phyloP scores from a whole-genome alignment of 768 basidiomycete species.

The Boletus insuetus region DNA sequence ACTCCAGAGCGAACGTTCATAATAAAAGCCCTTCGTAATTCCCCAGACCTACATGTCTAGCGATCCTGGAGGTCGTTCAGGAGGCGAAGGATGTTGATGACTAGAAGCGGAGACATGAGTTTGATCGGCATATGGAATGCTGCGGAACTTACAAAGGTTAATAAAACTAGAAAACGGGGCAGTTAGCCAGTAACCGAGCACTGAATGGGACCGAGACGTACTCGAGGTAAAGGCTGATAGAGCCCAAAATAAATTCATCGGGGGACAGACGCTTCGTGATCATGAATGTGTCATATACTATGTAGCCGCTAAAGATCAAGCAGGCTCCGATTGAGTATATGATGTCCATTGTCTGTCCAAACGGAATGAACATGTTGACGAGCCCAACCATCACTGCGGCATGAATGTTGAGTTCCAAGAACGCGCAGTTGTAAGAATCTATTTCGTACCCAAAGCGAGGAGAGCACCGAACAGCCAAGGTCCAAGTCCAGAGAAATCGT shows the following conservation, averaged over 20 bases:
- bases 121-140: neutral
- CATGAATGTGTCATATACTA: slow-evolving; percentile 87
- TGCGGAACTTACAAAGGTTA: slow-evolving; percentile 71
- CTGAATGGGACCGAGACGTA: slow-evolving; percentile 37
- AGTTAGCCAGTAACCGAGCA: slow-evolving; percentile 13
- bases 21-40: neutral
- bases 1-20: neutral
- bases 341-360: slow-evolving; percentile 76
- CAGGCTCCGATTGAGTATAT: slow-evolving; percentile 75
- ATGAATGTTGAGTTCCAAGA: neutral
- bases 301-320: slow-evolving; percentile 84
- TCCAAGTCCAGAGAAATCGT: slow-evolving; percentile 91
- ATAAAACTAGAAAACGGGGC: slow-evolving; percentile 54
- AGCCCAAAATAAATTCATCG: slow-evolving; percentile 90
- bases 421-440: neutral
- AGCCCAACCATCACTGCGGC: slow-evolving; percentile 72
- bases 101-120: slow-evolving; percentile 33
- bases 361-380: slow-evolving; percentile 85
- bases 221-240: slow-evolving; percentile 94
- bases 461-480: slow-evolving; percentile 88
- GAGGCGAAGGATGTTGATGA: slow-evolving; percentile 83
- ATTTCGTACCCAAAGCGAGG: slow-evolving; percentile 64
- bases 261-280: slow-evolving; percentile 88
- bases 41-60: slow-evolving; percentile 11
- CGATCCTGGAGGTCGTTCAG: slow-evolving; percentile 55